Conservation (phyloP, 164 flowering plant species). For the Stephania japonica region DNA sequence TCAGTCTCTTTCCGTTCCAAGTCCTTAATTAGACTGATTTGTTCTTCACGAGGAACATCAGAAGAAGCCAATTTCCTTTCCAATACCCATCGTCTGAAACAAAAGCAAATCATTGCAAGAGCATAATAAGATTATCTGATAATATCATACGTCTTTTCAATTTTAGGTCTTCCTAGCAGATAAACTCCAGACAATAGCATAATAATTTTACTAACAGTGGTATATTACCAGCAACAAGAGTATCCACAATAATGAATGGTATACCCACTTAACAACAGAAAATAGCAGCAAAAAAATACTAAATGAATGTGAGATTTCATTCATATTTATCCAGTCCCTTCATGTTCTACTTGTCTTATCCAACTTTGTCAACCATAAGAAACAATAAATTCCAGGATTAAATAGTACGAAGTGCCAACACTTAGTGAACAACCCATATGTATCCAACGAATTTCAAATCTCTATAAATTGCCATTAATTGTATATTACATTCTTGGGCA, state of each 20-base stretch:
- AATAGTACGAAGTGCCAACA: neutral
- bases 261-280: neutral
- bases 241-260: neutral
- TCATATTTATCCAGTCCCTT: neutral
- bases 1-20: conserved; percentile 89
- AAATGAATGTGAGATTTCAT: neutral
- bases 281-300: neutral
- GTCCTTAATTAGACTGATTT: conserved; percentile 71
- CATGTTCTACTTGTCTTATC: neutral
- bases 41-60: conserved; percentile 79
- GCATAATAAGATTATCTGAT: neutral
- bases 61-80: conserved; percentile 73
- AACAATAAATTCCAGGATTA: neutral
- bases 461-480: neutral
- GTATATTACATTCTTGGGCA: neutral
- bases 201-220: neutral
- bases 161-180: neutral
- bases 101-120: conserved; percentile 12
- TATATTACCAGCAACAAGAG: neutral
- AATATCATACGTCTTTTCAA: neutral
- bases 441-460: neutral
- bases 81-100: conserved; percentile 65
- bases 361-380: neutral
- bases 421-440: neutral
- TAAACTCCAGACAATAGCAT: neutral